A percentile compares a stretch with the other conserved stretches of the same genome.
These are phyloP conservation scores for Dillenia turbinata DNA, from an alignment of 164 flowering plant genomes.

Conservation along the genomic window DNA sequence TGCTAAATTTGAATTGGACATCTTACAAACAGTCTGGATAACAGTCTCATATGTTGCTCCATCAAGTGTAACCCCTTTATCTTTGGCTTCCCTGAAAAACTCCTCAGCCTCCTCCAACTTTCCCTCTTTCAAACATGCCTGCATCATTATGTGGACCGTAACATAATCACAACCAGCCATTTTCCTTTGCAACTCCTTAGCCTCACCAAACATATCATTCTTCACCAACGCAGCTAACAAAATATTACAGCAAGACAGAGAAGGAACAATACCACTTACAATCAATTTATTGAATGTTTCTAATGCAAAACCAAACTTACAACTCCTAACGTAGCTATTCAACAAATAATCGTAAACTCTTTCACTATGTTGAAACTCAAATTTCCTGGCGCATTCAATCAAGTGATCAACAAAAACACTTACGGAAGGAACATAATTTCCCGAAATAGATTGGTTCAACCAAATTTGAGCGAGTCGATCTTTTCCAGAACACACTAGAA, in stretches of 20 bases:
- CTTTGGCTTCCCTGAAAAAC: constrained; percentile 43
- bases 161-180: constrained; percentile 37
- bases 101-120: constrained; percentile 43
- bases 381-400: constrained; percentile 29
- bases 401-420: constrained; percentile 27
- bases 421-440: constrained; percentile 19
- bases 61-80: constrained; percentile 42
- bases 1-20: constrained; percentile 34
- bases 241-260: constrained; percentile 20
- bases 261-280: constrained; percentile 26
- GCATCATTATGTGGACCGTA: constrained; percentile 46
- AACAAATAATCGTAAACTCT: constrained; percentile 41
- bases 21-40: constrained; percentile 48
- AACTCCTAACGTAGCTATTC: constrained; percentile 34
- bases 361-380: constrained; percentile 23
- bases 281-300: constrained; percentile 41
- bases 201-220: constrained; percentile 29
- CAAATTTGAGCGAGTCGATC: constrained; percentile 14
- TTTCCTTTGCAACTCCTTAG: constrained; percentile 29
- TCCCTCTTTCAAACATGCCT: constrained; percentile 48
- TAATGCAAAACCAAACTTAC: constrained; percentile 34
- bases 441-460: constrained; percentile 24
- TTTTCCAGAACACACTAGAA: constrained; percentile 21
- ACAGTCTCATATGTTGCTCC: constrained; percentile 26
- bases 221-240: constrained; percentile 41